phyloP scores from a whole-genome alignment of 2,329 filamentous ascomycete genomes.

The Sporothrix protearum region DNA sequence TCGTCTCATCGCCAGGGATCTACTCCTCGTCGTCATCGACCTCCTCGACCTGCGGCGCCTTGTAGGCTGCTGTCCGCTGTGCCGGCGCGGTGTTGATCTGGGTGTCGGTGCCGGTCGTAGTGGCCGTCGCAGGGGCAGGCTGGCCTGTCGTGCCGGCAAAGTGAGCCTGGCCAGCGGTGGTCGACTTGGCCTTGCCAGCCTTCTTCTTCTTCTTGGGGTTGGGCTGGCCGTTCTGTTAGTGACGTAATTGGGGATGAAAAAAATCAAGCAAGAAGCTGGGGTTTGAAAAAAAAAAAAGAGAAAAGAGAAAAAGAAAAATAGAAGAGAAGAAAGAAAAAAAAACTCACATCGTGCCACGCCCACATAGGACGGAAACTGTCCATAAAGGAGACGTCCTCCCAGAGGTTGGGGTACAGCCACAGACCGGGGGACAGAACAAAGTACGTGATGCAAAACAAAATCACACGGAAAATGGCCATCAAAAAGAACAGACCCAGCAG shows the following conservation, averaged over 20 bases:
- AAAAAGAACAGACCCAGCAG: slow-evolving; percentile 90
- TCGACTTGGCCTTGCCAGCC: slow-evolving; percentile 40
- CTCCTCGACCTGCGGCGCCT: slow-evolving; percentile 41
- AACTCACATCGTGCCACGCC: slow-evolving; percentile 92
- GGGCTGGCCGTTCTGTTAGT: slow-evolving; percentile 29
- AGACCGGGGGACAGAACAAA: slow-evolving; percentile 79
- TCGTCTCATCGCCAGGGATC: not conserved
- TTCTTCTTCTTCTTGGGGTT: slow-evolving; percentile 59
- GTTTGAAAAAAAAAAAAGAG: no score
- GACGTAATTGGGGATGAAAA: not conserved
- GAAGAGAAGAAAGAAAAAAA: no score
- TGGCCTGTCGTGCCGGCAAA: slow-evolving; percentile 55
- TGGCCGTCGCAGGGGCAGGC: slow-evolving; percentile 50
- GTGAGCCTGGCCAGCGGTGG: slow-evolving; percentile 38
- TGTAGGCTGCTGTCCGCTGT: slow-evolving; percentile 43
- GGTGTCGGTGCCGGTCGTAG: slow-evolving; percentile 55
- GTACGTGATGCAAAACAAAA: slow-evolving; percentile 90
- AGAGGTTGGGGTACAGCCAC: slow-evolving; percentile 98
- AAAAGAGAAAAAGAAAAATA: no score
- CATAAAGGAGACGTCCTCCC: slow-evolving; percentile 97
- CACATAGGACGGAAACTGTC: slow-evolving; percentile 94
- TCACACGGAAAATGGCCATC: slow-evolving; percentile 95
- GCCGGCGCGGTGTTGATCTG: slow-evolving; percentile 46
- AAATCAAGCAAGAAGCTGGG: slow-evolving; percentile 12
- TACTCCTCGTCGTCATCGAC: slow-evolving; percentile 36